Base-by-base conservation (phyloP, 1,284 basidiomycete genomes). In the Xanthoconium separans region DNA sequence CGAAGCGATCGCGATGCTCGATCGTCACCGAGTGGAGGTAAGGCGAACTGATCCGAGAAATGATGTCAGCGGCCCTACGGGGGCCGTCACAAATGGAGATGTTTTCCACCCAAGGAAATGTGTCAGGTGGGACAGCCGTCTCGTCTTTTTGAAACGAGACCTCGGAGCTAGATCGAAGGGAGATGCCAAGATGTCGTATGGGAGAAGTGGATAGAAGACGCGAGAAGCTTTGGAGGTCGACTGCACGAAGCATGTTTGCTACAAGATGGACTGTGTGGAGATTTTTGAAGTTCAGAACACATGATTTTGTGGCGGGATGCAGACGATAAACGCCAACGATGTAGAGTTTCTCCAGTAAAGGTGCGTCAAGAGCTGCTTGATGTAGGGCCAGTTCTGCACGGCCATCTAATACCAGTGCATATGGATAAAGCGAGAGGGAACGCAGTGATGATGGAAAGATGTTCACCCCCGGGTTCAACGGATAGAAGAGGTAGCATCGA, bases 381-480 rank as follows among this genome's bases (percentile, higher is more conserved):
- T 50, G 44, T 41, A 61, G 36, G 18, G 51, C 55, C 4, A 59
- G 45, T 40, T 61, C 60, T 18, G 62, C 47, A 13, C 59, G 49
- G 6, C 52, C 48, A 39, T 53, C 62, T 20, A 50, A 27, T 2
- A 37, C 29, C 13, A 43, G 48, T 3, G 36, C 29, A 27, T 59
- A 60, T 51, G 50, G 57, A 27, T 47, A 51, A 16, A 59, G n/a
- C 15, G 56, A 59, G 6, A 61, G 43, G 16, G 44, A 50, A 18
- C 55, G 59, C 30, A 61, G 29, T 8, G 60, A 61, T 12, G 58
- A 50, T 3, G 61, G 60, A 44, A 61, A 61, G 10, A 52, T 36
- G 20, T 56, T 64, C 24, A 47, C 34, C 34, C 50, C 51, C 2
- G 39, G 44, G 13, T n/a, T 47, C 43, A 63, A 33, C 24, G 55